Conservation (phyloP, 345 rosid genomes). For the Cardamine resedifolia region DNA sequence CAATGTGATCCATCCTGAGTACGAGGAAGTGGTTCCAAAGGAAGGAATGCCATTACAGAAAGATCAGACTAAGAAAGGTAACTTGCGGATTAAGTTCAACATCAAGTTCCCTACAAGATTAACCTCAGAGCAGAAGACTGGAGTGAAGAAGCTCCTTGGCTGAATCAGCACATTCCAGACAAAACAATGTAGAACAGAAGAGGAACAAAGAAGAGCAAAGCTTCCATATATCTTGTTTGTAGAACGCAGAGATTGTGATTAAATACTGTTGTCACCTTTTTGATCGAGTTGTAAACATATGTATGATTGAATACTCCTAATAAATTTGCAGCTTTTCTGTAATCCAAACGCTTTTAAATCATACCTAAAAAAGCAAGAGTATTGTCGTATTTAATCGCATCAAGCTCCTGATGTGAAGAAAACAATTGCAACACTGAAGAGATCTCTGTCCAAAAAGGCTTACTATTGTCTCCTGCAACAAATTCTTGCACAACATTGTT, state of each 20-base stretch:
- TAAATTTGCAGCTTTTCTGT: not conserved
- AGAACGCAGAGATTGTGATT: not conserved
- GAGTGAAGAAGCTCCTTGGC: constrained; percentile 49
- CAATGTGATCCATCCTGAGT: constrained; percentile 51
- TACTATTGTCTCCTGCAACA: constrained; percentile 49
- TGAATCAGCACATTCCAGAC: not conserved
- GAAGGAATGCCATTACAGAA: constrained; percentile 70
- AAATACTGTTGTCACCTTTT: constrained; percentile 8
- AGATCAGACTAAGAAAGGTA: constrained; percentile 55
- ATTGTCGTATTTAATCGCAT: not conserved
- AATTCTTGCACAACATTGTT: constrained; percentile 56
- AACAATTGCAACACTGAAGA: constrained; percentile 44
- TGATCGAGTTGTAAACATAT: constrained; percentile 29
- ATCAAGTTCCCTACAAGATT: constrained; percentile 57
- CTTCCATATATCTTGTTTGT: constrained; percentile 10
- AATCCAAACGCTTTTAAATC: not conserved
- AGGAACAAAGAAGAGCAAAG: not conserved
- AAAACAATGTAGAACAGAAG: not conserved
- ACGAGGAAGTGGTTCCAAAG: constrained; percentile 48
- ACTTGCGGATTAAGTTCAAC: constrained; percentile 58
- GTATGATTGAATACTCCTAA: constrained; percentile 1
- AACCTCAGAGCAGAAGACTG: constrained; percentile 52
- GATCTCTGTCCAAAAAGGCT: constrained; percentile 46
- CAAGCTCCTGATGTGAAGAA: constrained; percentile 27
- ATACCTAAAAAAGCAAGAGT: not conserved